A percentile compares a stretch with the other conserved stretches of the same genome.
phyloP scores from a whole-genome alignment of 2,329 filamentous ascomycete genomes.

The Trichocomaceae sp. region DNA sequence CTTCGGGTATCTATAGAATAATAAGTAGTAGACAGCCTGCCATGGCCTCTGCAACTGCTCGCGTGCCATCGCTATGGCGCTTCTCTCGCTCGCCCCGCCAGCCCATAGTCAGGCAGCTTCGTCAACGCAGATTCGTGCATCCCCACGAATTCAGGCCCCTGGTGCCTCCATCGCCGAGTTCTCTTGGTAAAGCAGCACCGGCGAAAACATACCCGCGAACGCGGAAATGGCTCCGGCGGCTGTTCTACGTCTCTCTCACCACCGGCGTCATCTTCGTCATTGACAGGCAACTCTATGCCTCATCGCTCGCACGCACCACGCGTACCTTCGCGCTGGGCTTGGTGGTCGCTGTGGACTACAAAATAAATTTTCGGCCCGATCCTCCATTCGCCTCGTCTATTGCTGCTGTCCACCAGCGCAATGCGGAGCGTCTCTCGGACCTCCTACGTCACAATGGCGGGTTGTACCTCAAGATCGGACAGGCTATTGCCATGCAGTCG shows the following conservation, averaged over 20 bases:
- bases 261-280: conserved; percentile 58
- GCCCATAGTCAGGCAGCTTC: conserved; percentile 10
- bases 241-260: conserved; percentile 56
- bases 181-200: conserved; percentile 64
- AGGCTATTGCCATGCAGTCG: conserved; percentile 97
- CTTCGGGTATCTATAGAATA: neutral
- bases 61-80: conserved; percentile 7
- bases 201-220: conserved; percentile 65
- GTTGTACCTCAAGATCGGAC: conserved; percentile 93
- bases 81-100: conserved; percentile 1
- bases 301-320: conserved; percentile 67
- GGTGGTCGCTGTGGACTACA: conserved; percentile 84
- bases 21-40: neutral
- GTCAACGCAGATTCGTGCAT: conserved; percentile 25
- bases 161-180: conserved; percentile 69
- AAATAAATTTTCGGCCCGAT: conserved; percentile 83
- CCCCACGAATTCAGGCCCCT: conserved; percentile 55
- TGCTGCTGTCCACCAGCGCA: conserved; percentile 71
- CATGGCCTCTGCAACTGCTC: conserved; percentile 5
- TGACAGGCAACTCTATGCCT: conserved; percentile 71
- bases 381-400: conserved; percentile 69
- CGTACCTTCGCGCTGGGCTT: conserved; percentile 77
- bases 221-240: conserved; percentile 69
- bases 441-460: conserved; percentile 82
- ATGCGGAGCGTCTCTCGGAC: conserved; percentile 74